Base-by-base conservation (phyloP, 306 rosid genomes). In the Datisca glomerata region DNA sequence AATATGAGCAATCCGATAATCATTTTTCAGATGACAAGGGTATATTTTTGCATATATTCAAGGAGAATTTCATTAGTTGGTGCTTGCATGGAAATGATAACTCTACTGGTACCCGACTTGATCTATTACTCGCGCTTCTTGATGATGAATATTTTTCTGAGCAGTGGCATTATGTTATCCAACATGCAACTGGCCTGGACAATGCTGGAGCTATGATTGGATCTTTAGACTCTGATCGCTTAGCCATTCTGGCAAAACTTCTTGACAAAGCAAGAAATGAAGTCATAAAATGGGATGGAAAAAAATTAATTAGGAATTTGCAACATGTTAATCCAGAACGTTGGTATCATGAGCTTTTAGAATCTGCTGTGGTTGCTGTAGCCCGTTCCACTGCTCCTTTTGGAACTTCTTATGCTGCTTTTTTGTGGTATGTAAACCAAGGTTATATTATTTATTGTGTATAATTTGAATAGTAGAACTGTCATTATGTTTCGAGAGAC, bases 71-170 rank as follows among this genome's bases (percentile, higher is more conserved):
- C 72, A 86, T 77, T 47, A 89, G 94, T 29, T 87, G 97, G 97
- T 87, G 97, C 67, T 67, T 87, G 53, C 68, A 49, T 57, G 53
- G 55, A 47, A 61, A 63, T 67, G 59, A 58, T 67, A 41, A 45
- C 57, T 74, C 94, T 20, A 53, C 72, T 21, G 61, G 60, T 49
- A 75, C 82, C 49, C 74, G 75, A 51, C 67, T 87, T 18, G 94
- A 87, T 68, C 65, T 87, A 53, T 68, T 87, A 68, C 69, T 87
- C 57, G 66, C 73, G 17, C 61, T 83, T 64, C 72, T 87, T 45
- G 94, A 87, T 58, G 83, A 83, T 63, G 80, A 76, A 53, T 57
- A 61, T 65, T 83, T 87, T 78, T 63, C 76, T 47, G 83, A 83
- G 55, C 97, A 72, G 60, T 87, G 97, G 97, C 66, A 58, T 56